Evolutionary conservation across 176 grass and related monocot species (phyloP), one percentile per base, ranked within the genome.

Genomic region (Musa beccarii): DNA sequence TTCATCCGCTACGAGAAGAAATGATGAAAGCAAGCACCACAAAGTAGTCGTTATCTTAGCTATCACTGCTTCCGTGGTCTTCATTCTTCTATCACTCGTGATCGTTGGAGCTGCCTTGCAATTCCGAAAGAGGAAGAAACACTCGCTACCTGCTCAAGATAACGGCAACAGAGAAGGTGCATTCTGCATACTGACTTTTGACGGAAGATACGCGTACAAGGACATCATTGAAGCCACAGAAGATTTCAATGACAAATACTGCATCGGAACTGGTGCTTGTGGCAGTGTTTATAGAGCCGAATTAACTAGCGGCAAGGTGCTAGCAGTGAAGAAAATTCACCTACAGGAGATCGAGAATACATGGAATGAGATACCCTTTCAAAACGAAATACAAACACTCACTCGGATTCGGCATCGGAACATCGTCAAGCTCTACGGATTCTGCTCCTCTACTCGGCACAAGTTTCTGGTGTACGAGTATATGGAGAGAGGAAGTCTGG

Each of bases 391-490:
- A 7, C 12, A 0, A 0, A 51, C 54, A 1, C 21, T 83, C 19
- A 78, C 81, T 14, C 75, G 72, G 9, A 78, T 83, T 26, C 52
- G 26, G 26, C 81, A 83, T 61, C 53, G 64, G 1, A 83, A 76
- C 51, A 71, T 83, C 16, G 63, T 76, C 1, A 83, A 83, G 49
- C 22, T 83, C 23, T 83, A 68, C 63, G 81, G 81, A 16, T 83
- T 71, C 52, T 78, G 66, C 68, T 78, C 75, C 1, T 62, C 63
- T 49, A 4, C 29, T 7, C 63, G 54, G 25, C 63, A 72, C 29
- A 65, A 43, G 11, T 83, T 83, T 78, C 75, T 83, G 17, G 81
- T 83, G 9, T 78, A 65, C 17, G 65, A 83, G 29, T 83, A 71
- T 25, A 23, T 76, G 25, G 66, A 71, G 28, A 72, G 26, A 26